Conservation (phyloP, 306 rosid species). For the Phaseolus lunatus region DNA sequence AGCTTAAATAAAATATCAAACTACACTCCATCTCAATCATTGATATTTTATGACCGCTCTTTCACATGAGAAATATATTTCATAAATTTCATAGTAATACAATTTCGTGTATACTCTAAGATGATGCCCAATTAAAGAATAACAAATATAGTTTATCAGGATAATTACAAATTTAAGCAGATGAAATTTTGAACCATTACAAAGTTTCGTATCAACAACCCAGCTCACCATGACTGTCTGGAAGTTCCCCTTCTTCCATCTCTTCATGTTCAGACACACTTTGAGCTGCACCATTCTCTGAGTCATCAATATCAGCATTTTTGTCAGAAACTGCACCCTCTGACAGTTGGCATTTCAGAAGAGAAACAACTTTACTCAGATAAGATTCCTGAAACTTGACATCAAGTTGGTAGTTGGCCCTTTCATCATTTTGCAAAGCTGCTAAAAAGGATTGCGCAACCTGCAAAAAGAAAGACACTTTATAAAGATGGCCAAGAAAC, state of each 20-base stretch:
- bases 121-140: neutral
- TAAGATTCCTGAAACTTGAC: constrained; percentile 97
- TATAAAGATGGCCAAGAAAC: constrained; percentile 36
- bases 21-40: constrained; percentile 38
- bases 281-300: constrained; percentile 46
- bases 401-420: constrained; percentile 98
- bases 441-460: constrained; percentile 93
- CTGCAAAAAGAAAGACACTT: constrained; percentile 55
- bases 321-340: constrained; percentile 90
- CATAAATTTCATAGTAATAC: constrained; percentile 14
- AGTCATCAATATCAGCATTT: constrained; percentile 56
- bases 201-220: constrained; percentile 47
- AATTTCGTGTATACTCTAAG: neutral
- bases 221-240: constrained; percentile 89
- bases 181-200: constrained; percentile 34
- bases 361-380: constrained; percentile 78
- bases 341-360: constrained; percentile 85
- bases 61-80: constrained; percentile 30
- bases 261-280: constrained; percentile 64
- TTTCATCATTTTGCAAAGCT: constrained; percentile 98
- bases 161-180: constrained; percentile 30
- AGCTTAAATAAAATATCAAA: constrained; percentile 44
- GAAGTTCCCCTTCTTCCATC: constrained; percentile 98
- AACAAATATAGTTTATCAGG: constrained; percentile 10
- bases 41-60: constrained; percentile 26